A percentile compares a stretch with the other conserved stretches of the same genome.
Evolutionary conservation across 2,329 filamentous ascomycete species (phyloP).

Genomic region (Verticillium alfalfae): DNA sequence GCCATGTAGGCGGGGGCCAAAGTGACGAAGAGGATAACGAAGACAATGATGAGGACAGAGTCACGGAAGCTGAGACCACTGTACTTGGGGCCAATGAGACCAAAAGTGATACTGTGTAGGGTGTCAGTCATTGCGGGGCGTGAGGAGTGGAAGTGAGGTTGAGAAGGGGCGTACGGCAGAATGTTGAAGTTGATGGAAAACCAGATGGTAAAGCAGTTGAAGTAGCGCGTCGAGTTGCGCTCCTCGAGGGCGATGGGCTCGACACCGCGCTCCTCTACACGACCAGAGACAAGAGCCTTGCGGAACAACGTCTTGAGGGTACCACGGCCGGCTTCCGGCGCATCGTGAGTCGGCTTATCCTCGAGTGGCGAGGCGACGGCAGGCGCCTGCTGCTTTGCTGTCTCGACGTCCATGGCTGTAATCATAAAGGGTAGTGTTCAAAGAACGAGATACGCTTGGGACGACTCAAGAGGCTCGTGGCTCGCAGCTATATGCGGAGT

Average conservation of each 20-base stretch:
- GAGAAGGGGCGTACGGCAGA: slow-evolving; percentile 22
- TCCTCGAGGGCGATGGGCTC: slow-evolving; percentile 35
- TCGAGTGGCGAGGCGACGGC: background rate
- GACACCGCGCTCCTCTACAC: slow-evolving; percentile 38
- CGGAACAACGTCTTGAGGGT: background rate
- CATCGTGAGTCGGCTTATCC: background rate
- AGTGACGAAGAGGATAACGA: slow-evolving; percentile 54
- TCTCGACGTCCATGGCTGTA: slow-evolving; percentile 3
- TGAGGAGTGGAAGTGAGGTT: background rate
- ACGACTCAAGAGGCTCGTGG: background rate
- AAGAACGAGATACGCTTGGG: background rate
- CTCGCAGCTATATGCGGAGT: background rate
- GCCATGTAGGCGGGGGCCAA: slow-evolving; percentile 50
- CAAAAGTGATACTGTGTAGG: slow-evolving; percentile 49
- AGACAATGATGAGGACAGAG: slow-evolving; percentile 53
- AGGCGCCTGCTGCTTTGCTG: background rate
- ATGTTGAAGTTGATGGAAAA: slow-evolving; percentile 44
- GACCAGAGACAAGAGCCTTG: slow-evolving; percentile 7
- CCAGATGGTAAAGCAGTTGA: slow-evolving; percentile 43
- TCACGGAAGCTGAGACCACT: slow-evolving; percentile 52
- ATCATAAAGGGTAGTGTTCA: background rate
- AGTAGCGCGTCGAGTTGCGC: slow-evolving; percentile 30
- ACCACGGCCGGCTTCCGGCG: background rate
- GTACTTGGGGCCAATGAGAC: slow-evolving; percentile 53
- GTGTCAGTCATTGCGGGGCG: slow-evolving; percentile 6